Conservation (phyloP, 768 basidiomycete species). For the Calocera cornea region DNA sequence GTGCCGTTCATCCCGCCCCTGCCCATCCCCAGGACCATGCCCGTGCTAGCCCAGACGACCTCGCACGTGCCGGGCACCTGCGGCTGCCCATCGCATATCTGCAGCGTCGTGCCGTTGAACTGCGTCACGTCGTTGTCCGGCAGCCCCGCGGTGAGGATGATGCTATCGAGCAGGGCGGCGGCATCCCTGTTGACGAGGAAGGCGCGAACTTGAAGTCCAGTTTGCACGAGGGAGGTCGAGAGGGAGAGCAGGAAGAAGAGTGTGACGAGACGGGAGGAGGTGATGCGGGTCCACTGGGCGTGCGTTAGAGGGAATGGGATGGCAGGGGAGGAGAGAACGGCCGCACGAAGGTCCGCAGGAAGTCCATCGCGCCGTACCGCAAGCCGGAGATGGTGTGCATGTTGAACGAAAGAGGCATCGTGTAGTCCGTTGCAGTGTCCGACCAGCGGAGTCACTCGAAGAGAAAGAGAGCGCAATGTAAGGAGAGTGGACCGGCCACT, state of each 20-base stretch:
- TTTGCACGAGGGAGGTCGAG: constrained; percentile 51
- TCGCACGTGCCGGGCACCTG: constrained; percentile 31
- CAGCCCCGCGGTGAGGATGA: constrained; percentile 39
- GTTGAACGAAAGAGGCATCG: background rate
- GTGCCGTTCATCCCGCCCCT: background rate
- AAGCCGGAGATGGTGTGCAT: background rate
- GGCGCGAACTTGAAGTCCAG: constrained; percentile 53
- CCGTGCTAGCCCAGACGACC: constrained; percentile 42
- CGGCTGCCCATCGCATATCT: constrained; percentile 27
- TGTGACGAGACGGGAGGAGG: constrained; percentile 50
- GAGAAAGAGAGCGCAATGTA: too few relatives aligned
- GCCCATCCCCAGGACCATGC: constrained; percentile 4
- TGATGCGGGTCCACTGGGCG: constrained; percentile 52
- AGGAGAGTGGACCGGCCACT: too few relatives aligned
- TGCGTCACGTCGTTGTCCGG: constrained; percentile 36
- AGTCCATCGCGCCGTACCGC: background rate
- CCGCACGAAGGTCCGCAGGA: background rate
- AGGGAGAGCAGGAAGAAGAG: constrained; percentile 56
- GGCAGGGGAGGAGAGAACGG: background rate
- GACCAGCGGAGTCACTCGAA: too few relatives aligned
- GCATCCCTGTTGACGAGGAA: constrained; percentile 52
- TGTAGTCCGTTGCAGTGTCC: too few relatives aligned
- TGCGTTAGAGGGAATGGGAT: background rate
- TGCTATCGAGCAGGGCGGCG: constrained; percentile 36
- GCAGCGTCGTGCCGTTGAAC: constrained; percentile 31